These are phyloP conservation scores for Corrigiola litoralis DNA, from an alignment of 179 eudicot genomes.

Conservation along the genomic window DNA sequence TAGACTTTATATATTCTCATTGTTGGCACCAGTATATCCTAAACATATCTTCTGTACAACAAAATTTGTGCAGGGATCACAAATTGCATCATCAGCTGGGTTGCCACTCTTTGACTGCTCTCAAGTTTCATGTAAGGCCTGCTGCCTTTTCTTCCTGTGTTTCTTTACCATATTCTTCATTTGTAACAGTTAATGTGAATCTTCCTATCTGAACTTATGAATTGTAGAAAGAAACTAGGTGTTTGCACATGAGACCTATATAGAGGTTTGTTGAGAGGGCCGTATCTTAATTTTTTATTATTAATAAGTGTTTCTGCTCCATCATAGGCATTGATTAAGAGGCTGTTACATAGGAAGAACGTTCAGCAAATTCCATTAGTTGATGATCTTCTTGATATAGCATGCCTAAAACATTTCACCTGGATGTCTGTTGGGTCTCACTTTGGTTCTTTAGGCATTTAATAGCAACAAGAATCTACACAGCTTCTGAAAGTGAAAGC, in stretches of 20 bases:
- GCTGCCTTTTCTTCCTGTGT: not conserved
- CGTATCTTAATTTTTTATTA: too few species aligned
- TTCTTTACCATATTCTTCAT: not conserved
- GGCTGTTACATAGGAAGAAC: too few species aligned
- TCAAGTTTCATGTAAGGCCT: constrained; percentile 55
- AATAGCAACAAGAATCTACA: too few species aligned
- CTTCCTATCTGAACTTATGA: not conserved
- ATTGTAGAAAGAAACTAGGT: not conserved
- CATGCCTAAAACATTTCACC: too few species aligned
- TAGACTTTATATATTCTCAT: not conserved
- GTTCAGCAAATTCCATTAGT: too few species aligned
- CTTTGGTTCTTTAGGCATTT: too few species aligned
- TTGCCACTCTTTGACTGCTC: constrained; percentile 70
- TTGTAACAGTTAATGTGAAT: not conserved
- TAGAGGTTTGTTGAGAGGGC: not conserved
- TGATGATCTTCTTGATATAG: too few species aligned
- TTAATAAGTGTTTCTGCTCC: too few species aligned
- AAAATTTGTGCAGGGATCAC: constrained; percentile 61
- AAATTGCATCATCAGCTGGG: constrained; percentile 67
- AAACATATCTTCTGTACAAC: not conserved
- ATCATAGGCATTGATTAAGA: too few species aligned
- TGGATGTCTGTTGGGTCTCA: too few species aligned
- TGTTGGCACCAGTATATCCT: not conserved
- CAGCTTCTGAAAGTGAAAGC: too few species aligned
- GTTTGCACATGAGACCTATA: not conserved